Evolutionary conservation across 192 early-diverging fungal genomes (phyloP).

Genomic region (Backusella tuberculispora): DNA sequence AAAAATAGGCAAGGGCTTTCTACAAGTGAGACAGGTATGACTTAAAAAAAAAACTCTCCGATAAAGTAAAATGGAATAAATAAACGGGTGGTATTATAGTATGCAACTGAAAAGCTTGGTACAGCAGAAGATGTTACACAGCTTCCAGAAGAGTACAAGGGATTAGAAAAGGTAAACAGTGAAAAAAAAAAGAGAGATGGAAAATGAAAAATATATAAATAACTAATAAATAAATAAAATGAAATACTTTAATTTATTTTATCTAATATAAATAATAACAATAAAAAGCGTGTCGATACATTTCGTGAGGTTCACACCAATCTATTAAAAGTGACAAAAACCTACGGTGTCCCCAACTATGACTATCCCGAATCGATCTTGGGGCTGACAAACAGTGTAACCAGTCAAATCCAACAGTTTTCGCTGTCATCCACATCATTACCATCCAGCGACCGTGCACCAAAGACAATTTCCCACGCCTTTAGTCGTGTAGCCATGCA

Average conservation of each 20-base stretch:
- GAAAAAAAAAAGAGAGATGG: no score
- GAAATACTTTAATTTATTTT: background rate
- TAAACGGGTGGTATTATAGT: conserved; percentile 45
- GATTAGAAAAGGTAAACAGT: conserved; percentile 79
- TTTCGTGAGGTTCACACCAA: conserved; percentile 64
- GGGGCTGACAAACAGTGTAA: conserved; percentile 69
- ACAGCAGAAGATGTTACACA: conserved; percentile 80
- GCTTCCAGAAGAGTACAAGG: conserved; percentile 87
- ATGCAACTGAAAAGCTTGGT: conserved; percentile 69
- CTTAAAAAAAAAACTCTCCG: background rate
- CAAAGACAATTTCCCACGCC: conserved; percentile 15
- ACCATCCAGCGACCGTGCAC: conserved; percentile 26
- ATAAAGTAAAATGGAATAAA: conserved; percentile 51
- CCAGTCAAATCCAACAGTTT: conserved; percentile 58
- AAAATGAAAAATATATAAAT: background rate
- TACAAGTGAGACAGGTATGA: conserved; percentile 48
- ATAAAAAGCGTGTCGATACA: conserved; percentile 68
- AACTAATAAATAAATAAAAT: background rate
- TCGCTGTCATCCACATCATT: conserved; percentile 41
- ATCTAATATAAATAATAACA: background rate
- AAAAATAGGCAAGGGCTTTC: conserved; percentile 44
- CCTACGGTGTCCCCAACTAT: conserved; percentile 71
- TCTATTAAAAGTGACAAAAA: conserved; percentile 70
- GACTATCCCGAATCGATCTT: conserved; percentile 72
- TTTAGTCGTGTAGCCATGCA: conserved; percentile 5